phyloP scores from a whole-genome alignment of 805 yeast species.

The Saccharomyces kudriavzevii region DNA sequence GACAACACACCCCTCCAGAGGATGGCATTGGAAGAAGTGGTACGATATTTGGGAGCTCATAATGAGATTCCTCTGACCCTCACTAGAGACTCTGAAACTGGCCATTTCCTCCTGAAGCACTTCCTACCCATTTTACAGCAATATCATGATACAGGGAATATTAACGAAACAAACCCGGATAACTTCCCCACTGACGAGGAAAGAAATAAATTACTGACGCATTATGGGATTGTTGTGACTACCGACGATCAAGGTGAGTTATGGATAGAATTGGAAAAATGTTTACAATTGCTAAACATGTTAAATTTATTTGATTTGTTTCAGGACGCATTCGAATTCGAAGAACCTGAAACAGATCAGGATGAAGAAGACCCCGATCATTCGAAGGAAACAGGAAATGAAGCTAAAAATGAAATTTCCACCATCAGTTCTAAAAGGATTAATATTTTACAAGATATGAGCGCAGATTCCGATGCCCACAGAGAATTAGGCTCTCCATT shows the following conservation, averaged over 20 bases:
- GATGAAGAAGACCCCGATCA: conserved; percentile 1
- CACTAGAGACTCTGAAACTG: conserved; percentile 17
- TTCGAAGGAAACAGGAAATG: neutral
- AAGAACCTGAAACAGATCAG: conserved; percentile 3
- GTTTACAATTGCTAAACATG: conserved; percentile 15
- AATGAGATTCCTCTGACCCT: conserved; percentile 13
- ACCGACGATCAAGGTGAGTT: conserved; percentile 21
- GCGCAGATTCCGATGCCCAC: conserved; percentile 6
- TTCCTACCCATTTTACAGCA: conserved; percentile 20
- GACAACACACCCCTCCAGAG: neutral
- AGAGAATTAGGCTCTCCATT: conserved; percentile 23
- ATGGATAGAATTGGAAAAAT: conserved; percentile 27
- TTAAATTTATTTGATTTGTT: conserved; percentile 15
- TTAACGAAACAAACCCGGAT: neutral
- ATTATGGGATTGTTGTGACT: conserved; percentile 22
- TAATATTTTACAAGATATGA: conserved; percentile 5
- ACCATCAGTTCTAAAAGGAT: conserved; percentile 2
- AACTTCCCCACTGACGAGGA: conserved; percentile 3
- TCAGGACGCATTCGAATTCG: conserved; percentile 10
- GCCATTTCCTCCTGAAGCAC: conserved; percentile 18
- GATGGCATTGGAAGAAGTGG: conserved; percentile 16
- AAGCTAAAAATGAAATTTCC: neutral
- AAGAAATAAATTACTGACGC: conserved; percentile 16
- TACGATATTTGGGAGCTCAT: conserved; percentile 9
- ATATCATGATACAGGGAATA: neutral